A percentile compares a stretch with the other conserved stretches of the same genome.
Evolutionary conservation across 2,329 filamentous ascomycete species (phyloP).

Genomic region (Sporothrix schenckii): DNA sequence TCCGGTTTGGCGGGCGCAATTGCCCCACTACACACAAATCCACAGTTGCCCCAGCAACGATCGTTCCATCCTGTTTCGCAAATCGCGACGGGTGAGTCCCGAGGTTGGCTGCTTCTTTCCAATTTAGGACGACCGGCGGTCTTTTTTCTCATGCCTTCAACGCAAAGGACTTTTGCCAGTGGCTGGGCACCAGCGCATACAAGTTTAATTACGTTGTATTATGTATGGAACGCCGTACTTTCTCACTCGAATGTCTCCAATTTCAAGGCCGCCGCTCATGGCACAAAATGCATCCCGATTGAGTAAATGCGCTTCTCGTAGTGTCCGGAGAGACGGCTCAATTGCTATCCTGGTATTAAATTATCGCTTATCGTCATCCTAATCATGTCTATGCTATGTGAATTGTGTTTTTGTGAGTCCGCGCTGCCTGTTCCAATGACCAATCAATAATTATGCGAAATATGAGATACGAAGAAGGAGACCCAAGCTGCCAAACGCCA

Average conservation of each 20-base stretch:
- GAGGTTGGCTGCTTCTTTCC: not conserved
- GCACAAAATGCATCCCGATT: not conserved
- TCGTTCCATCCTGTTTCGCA: conserved; percentile 11
- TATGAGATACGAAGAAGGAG: not conserved
- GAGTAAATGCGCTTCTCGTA: not conserved
- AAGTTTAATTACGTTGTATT: not conserved
- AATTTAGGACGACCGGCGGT: conserved; percentile 6
- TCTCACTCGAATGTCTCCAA: not conserved
- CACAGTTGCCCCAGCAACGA: conserved; percentile 39
- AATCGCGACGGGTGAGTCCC: not conserved
- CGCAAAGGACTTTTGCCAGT: not conserved
- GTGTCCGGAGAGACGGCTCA: not conserved
- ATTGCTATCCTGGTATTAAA: conserved; percentile 15
- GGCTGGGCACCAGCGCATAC: not conserved
- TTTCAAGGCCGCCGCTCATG: not conserved
- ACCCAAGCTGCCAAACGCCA: not conserved
- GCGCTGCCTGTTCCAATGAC: not conserved
- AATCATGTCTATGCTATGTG: conserved; percentile 22
- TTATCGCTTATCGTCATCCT: conserved; percentile 16
- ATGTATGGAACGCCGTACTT: no score
- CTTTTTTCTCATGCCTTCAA: not conserved
- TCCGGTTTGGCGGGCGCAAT: conserved; percentile 4
- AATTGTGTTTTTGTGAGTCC: conserved; percentile 3
- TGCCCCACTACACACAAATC: conserved; percentile 33
- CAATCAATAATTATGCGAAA: not conserved